Evolutionary conservation across 768 basidiomycete genomes (phyloP).

Genomic region (Hypholoma sublateritium): DNA sequence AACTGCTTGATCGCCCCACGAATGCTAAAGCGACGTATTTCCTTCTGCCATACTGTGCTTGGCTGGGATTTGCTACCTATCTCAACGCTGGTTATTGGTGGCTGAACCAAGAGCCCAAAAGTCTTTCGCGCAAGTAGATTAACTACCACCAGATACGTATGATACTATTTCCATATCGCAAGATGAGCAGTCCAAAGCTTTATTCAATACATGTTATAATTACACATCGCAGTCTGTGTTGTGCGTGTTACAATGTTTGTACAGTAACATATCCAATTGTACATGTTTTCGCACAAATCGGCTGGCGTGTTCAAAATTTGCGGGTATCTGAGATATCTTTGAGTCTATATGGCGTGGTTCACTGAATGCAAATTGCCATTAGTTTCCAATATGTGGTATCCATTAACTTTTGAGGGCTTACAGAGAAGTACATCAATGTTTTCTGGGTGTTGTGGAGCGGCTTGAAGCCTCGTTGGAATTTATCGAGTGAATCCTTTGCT

Average conservation of each 20-base stretch:
- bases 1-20: conserved; percentile 47
- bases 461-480: conserved; percentile 51
- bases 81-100: conserved; percentile 67
- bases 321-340: too few relatives aligned
- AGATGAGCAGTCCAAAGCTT: not conserved
- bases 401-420: conserved; percentile 15
- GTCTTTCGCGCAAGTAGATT: conserved; percentile 6
- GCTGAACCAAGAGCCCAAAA: conserved; percentile 36
- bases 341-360: too few relatives aligned
- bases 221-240: not conserved
- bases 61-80: conserved; percentile 67
- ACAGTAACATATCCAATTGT: too few relatives aligned
- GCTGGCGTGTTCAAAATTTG: too few relatives aligned
- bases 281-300: too few relatives aligned
- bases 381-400: not conserved
- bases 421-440: conserved; percentile 41
- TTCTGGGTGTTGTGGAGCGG: conserved; percentile 35
- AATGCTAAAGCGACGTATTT: conserved; percentile 51
- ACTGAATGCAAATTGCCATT: too few relatives aligned
- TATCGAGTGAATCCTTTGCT: conserved; percentile 36
- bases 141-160: not conserved
- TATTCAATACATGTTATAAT: not conserved
- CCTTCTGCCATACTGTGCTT: conserved; percentile 64
- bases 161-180: not conserved
- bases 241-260: too few relatives aligned